phyloP scores from a whole-genome alignment of 2,329 filamentous ascomycete species.

The Aureobasidium sp. region DNA sequence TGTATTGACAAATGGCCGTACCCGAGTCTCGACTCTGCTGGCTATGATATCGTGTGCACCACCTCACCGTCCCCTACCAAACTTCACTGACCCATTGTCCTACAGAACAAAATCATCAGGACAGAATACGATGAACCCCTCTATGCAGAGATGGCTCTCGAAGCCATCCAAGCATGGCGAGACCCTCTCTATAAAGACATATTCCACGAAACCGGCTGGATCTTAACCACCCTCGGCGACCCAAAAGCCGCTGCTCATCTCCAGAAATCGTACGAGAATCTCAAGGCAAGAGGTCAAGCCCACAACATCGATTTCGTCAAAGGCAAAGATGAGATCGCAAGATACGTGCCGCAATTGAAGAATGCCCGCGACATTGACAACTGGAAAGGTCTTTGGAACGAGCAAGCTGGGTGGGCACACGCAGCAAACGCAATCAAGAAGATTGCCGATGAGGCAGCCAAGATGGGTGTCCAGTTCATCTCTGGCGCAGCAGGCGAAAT shows the following conservation, averaged over 20 bases:
- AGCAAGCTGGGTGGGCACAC: constrained; percentile 44
- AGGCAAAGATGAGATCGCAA: constrained; percentile 25
- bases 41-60: constrained; percentile 6
- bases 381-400: constrained; percentile 44
- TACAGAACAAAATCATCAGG: constrained; percentile 18
- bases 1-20: constrained; percentile 14
- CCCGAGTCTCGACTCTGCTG: constrained; percentile 1
- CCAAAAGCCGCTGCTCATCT: constrained; percentile 13
- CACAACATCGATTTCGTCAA: constrained; percentile 24
- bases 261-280: constrained; percentile 22
- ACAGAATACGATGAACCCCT: constrained; percentile 18
- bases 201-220: constrained; percentile 39
- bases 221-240: constrained; percentile 16
- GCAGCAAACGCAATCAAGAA: constrained; percentile 42
- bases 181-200: constrained; percentile 14
- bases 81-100: neutral
- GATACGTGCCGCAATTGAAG: constrained; percentile 28
- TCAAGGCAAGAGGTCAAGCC: constrained; percentile 36
- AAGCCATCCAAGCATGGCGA: constrained; percentile 17
- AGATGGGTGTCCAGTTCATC: constrained; percentile 40
- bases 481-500: constrained; percentile 35
- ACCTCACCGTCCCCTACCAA: too few relatives aligned
- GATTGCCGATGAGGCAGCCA: constrained; percentile 36
- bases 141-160: constrained; percentile 17
- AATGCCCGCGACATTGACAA: constrained; percentile 41